Evolutionary conservation across 2,329 filamentous ascomycete genomes (phyloP), one percentile per base, ranked within the genome.

Genomic region (Claviceps sp.): DNA sequence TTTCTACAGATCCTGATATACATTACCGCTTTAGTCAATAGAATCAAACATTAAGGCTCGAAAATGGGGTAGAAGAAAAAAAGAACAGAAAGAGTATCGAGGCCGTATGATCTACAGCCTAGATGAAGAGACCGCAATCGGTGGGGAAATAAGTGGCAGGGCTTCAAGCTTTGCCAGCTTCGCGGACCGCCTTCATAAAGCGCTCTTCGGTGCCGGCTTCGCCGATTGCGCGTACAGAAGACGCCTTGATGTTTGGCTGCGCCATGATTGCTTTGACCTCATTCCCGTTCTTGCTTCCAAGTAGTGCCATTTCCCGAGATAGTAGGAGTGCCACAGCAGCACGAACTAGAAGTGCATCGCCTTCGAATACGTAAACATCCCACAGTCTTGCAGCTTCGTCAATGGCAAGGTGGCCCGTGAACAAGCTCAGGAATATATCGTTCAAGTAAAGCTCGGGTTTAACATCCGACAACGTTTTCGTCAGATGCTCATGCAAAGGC

Each of bases 291-390:
- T 68, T 70, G 11, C 73, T 68, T 8, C 71, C 69, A 1, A 81
- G 68, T 2, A 81, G 64, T 1, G 69, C 62, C 67, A 76, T 76
- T 59, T 81, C 77, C 17, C 69, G 70, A 34, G 71, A 69, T 5
- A 78, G 58, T 19, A 93, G 65, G 17, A 87, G 70, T 0, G 84
- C 87, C 0, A 89, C 82, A 0, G 80, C 84, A 1, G 85, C 85
- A 0, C 86, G 73, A 6, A 91, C 77, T 0, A 90, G 70, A 1
- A 87, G 73, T 1, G 78, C 73, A 57, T 94, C 88, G 26, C 87
- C 86, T 62, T 94, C 88, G 57, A 94, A 89, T 3, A 87, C 81
- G 58, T 87, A 89, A 0, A 91, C 80, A 57, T 94, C 88, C 85
- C 86, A 91, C 13, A 93, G 67, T 2, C 88, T 72, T 1, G 81